phyloP scores from a whole-genome alignment of 1,284 basidiomycete genomes.

The Boletellus deceptivus region DNA sequence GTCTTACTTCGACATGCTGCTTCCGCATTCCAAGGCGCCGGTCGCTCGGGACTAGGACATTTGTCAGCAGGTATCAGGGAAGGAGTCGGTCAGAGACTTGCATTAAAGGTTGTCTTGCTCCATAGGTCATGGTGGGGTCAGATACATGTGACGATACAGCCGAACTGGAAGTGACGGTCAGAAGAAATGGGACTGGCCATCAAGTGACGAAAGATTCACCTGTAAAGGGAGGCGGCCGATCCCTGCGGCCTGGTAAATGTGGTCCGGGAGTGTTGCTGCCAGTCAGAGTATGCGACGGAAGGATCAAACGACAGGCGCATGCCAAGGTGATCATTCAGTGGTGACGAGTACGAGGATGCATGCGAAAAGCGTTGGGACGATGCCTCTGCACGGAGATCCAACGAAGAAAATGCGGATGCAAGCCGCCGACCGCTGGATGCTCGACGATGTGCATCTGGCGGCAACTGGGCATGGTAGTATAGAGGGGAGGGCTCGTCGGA shows the following conservation, averaged over 20 bases:
- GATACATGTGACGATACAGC: conserved; percentile 47
- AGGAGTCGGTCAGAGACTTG: conserved; percentile 16
- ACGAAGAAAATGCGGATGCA: conserved; percentile 1
- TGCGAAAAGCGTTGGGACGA: conserved; percentile 10
- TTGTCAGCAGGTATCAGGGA: conserved; percentile 1
- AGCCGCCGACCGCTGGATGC: conserved; percentile 6
- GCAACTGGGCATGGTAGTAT: conserved; percentile 2
- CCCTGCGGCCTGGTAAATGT: conserved; percentile 8
- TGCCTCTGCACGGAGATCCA: conserved; percentile 1
- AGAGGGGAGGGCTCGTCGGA: conserved; percentile 4
- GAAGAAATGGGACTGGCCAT: not conserved
- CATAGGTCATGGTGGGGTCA: conserved; percentile 2
- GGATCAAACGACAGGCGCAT: conserved; percentile 37
- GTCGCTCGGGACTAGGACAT: conserved; percentile 15
- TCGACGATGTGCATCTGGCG: conserved; percentile 2
- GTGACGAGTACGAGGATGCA: not conserved
- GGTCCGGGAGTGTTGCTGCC: conserved; percentile 4
- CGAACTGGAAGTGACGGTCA: conserved; percentile 35
- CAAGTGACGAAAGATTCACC: conserved; percentile 36
- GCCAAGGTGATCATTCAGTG: conserved; percentile 1
- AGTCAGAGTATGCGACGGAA: conserved; percentile 44
- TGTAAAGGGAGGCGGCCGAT: conserved; percentile 53
- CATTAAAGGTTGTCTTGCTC: conserved; percentile 14
- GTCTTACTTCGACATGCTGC: not conserved
- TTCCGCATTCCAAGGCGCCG: conserved; percentile 4